Percentiles rank a stretch among this genome's conserved stretches.
These are phyloP conservation scores for Spathaspora boniae DNA, from an alignment of 805 yeast species.

Conservation along the genomic window DNA sequence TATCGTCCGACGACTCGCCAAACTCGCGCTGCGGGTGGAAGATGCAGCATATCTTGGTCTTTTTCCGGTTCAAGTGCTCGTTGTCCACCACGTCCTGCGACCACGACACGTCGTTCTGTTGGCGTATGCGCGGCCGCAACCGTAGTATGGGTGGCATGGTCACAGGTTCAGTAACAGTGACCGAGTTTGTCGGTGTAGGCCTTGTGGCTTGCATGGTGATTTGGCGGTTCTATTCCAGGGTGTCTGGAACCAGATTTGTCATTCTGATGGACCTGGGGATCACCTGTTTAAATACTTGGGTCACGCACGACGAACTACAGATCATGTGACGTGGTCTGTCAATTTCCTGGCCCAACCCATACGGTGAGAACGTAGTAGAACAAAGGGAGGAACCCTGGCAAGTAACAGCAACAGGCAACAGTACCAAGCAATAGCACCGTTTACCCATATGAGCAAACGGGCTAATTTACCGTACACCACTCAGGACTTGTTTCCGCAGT, in stretches of 20 bases:
- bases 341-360: neutral
- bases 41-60: conserved; percentile 83
- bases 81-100: conserved; percentile 83
- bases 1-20: conserved; percentile 40
- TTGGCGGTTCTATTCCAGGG: neutral
- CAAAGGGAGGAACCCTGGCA: neutral
- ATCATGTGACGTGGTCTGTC: neutral
- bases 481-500: conserved; percentile 40
- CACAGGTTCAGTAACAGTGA: conserved; percentile 5
- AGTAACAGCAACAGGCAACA: conserved; percentile 1
- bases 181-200: neutral
- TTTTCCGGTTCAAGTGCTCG: conserved; percentile 83
- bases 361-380: neutral
- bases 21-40: conserved; percentile 71
- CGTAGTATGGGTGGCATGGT: conserved; percentile 14
- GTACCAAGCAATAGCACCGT: neutral
- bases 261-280: too few relatives aligned
- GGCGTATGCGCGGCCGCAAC: conserved; percentile 13
- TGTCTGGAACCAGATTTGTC: neutral
- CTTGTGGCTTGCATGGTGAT: neutral
- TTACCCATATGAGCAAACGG: conserved; percentile 29
- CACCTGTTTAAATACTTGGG: too few relatives aligned
- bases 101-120: conserved; percentile 65
- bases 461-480: conserved; percentile 39
- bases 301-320: too few relatives aligned